Evolutionary conservation across 192 early-diverging fungal genomes (phyloP).

Genomic region (Coemansia javaensis): DNA sequence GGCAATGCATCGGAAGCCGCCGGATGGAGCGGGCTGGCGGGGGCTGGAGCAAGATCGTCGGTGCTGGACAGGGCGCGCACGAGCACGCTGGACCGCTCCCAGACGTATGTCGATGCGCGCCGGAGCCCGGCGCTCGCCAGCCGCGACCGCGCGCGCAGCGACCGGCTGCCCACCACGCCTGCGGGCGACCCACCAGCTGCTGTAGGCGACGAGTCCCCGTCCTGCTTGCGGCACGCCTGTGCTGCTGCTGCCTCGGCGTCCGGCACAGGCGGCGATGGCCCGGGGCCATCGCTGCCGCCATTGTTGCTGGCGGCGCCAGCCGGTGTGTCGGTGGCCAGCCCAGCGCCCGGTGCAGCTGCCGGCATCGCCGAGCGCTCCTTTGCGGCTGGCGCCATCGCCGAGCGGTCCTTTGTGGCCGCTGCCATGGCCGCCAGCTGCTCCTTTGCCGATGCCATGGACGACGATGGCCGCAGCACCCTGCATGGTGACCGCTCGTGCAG

Average conservation of each 20-base stretch:
- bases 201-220: not conserved
- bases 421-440: constrained; percentile 44
- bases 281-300: not conserved
- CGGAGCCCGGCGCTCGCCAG: constrained; percentile 37
- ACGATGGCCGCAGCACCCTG: constrained; percentile 12
- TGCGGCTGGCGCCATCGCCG: too few relatives aligned
- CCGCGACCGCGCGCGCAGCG: constrained; percentile 32
- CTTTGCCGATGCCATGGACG: constrained; percentile 42
- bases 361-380: too few relatives aligned
- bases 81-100: constrained; percentile 45
- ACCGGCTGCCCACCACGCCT: constrained; percentile 15
- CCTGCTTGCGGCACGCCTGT: constrained; percentile 3
- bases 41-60: constrained; percentile 45
- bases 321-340: constrained; percentile 10
- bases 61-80: constrained; percentile 37
- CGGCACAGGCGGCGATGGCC: constrained; percentile 10
- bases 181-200: constrained; percentile 1
- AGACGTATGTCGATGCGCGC: constrained; percentile 47
- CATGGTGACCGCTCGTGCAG: constrained; percentile 29
- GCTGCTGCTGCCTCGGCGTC: not conserved
- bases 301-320: not conserved
- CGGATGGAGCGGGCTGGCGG: too few relatives aligned
- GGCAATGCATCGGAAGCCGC: too few relatives aligned
- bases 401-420: too few relatives aligned
- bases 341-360: too few relatives aligned